A percentile compares a stretch with the other conserved stretches of the same genome.
Evolutionary conservation across 768 basidiomycete species (phyloP).

Genomic region (Leucogyrophana mollusca): DNA sequence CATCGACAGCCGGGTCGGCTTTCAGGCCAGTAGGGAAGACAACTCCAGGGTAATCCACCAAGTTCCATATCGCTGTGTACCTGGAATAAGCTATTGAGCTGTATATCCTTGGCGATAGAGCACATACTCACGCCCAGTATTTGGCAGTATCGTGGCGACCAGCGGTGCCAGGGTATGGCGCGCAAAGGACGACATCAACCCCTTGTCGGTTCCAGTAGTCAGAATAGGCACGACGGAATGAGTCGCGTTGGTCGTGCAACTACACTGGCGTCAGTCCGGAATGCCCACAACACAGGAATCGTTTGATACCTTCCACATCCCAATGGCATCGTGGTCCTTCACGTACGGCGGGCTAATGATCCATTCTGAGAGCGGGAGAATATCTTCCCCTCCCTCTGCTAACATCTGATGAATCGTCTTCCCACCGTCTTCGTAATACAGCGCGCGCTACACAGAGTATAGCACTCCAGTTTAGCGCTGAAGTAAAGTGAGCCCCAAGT

Average conservation of each 20-base stretch:
- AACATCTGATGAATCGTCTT: slow-evolving; percentile 18
- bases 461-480: neutral
- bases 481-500: neutral
- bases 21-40: slow-evolving; percentile 36
- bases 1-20: slow-evolving; percentile 24
- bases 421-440: slow-evolving; percentile 41
- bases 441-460: slow-evolving; percentile 22
- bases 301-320: slow-evolving; percentile 28
- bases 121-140: slow-evolving; percentile 32
- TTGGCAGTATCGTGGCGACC: slow-evolving; percentile 31
- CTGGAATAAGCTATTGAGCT: slow-evolving; percentile 35
- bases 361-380: slow-evolving; percentile 37
- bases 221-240: slow-evolving; percentile 30
- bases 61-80: slow-evolving; percentile 35
- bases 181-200: slow-evolving; percentile 38
- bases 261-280: slow-evolving; percentile 19
- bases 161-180: slow-evolving; percentile 34
- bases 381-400: slow-evolving; percentile 31
- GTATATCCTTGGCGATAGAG: slow-evolving; percentile 32
- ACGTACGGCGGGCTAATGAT: slow-evolving; percentile 26
- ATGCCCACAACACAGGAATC: slow-evolving; percentile 1
- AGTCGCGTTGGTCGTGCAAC: slow-evolving; percentile 28
- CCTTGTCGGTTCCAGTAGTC: slow-evolving; percentile 33
- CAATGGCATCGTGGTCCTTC: slow-evolving; percentile 19
- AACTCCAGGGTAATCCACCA: slow-evolving; percentile 37